phyloP scores from a whole-genome alignment of 495 filamentous ascomycete genomes.

The Penicillium soppii region DNA sequence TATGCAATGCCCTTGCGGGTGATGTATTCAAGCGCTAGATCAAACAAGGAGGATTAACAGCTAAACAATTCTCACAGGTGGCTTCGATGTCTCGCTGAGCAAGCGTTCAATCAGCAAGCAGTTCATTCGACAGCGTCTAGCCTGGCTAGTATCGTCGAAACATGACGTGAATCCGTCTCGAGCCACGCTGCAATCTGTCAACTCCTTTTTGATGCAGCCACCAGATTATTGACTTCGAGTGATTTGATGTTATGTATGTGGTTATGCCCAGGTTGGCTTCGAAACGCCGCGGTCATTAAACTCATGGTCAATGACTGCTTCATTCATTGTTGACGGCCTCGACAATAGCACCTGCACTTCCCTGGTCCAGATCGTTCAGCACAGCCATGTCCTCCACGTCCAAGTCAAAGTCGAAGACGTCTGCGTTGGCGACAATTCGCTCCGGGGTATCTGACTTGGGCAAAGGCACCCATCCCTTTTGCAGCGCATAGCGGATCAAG shows the following conservation, averaged over 20 bases:
- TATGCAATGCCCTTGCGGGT: constrained; percentile 1
- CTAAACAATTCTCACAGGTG: constrained; percentile 27
- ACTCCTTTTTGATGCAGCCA: constrained; percentile 75
- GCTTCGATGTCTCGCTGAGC: constrained; percentile 27
- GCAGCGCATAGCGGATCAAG: constrained; percentile 55
- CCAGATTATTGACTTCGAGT: constrained; percentile 32
- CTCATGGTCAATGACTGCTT: neutral
- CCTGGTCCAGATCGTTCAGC: constrained; percentile 68
- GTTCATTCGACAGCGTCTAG: constrained; percentile 72
- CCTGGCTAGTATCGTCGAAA: constrained; percentile 71
- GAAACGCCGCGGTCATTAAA: neutral
- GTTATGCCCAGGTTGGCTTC: neutral
- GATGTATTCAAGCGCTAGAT: constrained; percentile 23
- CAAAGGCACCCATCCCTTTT: constrained; percentile 71
- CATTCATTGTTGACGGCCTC: constrained; percentile 51
- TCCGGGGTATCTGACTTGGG: constrained; percentile 69
- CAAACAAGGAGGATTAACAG: constrained; percentile 14
- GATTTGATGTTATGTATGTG: neutral
- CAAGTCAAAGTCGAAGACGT: constrained; percentile 67
- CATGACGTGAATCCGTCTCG: constrained; percentile 78
- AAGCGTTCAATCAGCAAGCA: constrained; percentile 60
- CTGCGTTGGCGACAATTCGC: constrained; percentile 62
- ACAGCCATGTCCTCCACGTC: constrained; percentile 58
- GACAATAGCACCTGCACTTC: constrained; percentile 49
- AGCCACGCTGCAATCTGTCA: constrained; percentile 80